Evolutionary conservation across 2,329 filamentous ascomycete species (phyloP), one percentile per base, ranked within the genome.

Genomic region (Xylaria polymorpha): DNA sequence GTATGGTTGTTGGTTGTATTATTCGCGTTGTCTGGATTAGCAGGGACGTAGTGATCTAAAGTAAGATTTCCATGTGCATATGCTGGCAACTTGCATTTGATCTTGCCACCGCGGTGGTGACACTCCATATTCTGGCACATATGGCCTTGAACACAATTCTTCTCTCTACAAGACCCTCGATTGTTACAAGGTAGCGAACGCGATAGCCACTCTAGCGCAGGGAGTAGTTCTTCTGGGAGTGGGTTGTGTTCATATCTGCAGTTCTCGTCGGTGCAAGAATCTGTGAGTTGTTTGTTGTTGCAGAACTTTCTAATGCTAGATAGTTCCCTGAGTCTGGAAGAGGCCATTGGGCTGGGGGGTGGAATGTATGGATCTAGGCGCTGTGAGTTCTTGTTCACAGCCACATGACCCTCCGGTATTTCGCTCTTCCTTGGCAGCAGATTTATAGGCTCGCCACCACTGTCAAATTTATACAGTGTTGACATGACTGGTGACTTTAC

Each of bases 111-210:
- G 8, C 77, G 76, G n/a, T 76, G 56, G 61, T 74, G 75, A 65
- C 78, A 80, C 15, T 79, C 75, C 20, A 61, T 48, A 18, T 68
- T 75, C 71, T 79, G 79, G 67, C 79, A 80, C 44, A 79, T 70
- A 66, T 80, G 79, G 6, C 78, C 79, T 29, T 71, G 70, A 25
- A 71, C 71, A 69, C 79, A 80, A 15, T 56, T 55, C 0, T 69
- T 64, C 4, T 74, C 66, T 10, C 77, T 68, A 70, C 78, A 80
- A 5, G 39, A 32, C 8, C 75, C 77, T 6, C 76, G 75, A 55
- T 73, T 76, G 0, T 68, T 35, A 66, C 77, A 80, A 8, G 77
- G 75, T 44, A 78, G 59, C 8, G 76, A 75, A 46, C 77, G 77
- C 20, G 77, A 74, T 10, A 78, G 72, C 64, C 61, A 70, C 58